These are phyloP conservation scores for Saccharomycopsis selenospora DNA, from an alignment of 805 yeast genomes.

Conservation along the genomic window DNA sequence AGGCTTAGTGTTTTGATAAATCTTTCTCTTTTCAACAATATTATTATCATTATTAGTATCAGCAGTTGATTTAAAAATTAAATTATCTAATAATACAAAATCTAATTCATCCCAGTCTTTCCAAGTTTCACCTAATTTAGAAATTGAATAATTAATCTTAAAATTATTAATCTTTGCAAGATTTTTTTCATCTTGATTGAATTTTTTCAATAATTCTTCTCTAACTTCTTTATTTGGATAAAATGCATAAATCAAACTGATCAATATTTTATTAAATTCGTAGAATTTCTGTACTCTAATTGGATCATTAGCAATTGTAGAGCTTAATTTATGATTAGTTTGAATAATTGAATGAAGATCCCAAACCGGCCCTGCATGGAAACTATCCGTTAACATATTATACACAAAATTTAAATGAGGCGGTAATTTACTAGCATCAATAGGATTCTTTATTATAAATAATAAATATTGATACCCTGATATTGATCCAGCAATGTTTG, in stretches of 20 bases:
- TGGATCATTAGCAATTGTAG: constrained; percentile 4
- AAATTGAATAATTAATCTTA: constrained; percentile 8
- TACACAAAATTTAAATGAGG: constrained; percentile 16
- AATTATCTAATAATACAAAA: constrained; percentile 15
- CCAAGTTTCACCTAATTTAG: constrained; percentile 12
- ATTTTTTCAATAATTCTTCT: constrained; percentile 13
- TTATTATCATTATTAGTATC: background rate
- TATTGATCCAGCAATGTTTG: constrained; percentile 11
- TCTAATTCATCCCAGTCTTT: constrained; percentile 20
- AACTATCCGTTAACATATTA: constrained; percentile 10
- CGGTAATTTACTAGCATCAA: background rate
- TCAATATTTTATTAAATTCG: constrained; percentile 12
- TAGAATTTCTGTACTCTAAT: constrained; percentile 4
- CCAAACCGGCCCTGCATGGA: constrained; percentile 18
- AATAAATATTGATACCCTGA: constrained; percentile 15
- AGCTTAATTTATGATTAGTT: constrained; percentile 5
- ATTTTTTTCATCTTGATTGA: constrained; percentile 15
- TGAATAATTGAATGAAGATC: constrained; percentile 18
- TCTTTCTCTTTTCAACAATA: constrained; percentile 3
- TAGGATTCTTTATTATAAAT: constrained; percentile 14
- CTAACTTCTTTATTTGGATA: constrained; percentile 6
- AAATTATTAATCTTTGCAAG: constrained; percentile 14
- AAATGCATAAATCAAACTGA: constrained; percentile 13
- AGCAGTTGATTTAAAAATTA: constrained; percentile 1
- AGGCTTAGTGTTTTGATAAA: background rate